Conservation (phyloP, 805 yeast species). For the Sugiyamaella americana region DNA sequence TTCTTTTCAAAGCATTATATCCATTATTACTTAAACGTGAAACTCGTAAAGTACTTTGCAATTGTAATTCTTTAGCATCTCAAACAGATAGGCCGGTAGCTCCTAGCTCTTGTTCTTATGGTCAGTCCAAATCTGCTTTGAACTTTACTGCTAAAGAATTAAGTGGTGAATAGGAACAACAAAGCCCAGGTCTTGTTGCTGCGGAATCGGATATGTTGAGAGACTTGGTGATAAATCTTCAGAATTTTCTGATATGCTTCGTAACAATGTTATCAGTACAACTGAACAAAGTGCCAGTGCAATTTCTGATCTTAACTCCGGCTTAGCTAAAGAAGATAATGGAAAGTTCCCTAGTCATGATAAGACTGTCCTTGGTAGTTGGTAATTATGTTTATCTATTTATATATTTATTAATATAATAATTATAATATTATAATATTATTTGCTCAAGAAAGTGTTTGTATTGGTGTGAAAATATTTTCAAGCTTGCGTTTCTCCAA, state of each 20-base stretch:
- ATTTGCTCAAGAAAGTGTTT: too few relatives aligned
- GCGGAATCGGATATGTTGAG: conserved; percentile 10
- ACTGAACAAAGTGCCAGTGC: background rate
- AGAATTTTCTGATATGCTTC: background rate
- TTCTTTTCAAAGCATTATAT: conserved; percentile 18
- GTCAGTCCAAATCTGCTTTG: conserved; percentile 35
- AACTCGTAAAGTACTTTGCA: conserved; percentile 26
- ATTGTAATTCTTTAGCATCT: conserved; percentile 27
- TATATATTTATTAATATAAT: too few relatives aligned
- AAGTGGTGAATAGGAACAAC: conserved; percentile 27
- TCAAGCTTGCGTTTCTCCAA: too few relatives aligned
- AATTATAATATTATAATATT: too few relatives aligned
- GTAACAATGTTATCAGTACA: background rate
- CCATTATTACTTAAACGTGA: conserved; percentile 23
- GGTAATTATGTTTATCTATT: too few relatives aligned
- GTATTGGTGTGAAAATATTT: too few relatives aligned
- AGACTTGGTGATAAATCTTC: background rate
- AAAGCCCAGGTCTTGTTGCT: conserved; percentile 37
- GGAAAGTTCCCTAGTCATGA: conserved; percentile 21
- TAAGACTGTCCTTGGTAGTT: conserved; percentile 12
- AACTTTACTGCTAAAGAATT: conserved; percentile 29
- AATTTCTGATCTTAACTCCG: background rate
- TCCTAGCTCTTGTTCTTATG: conserved; percentile 26
- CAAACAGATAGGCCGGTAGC: conserved; percentile 15
- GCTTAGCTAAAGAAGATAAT: conserved; percentile 6